A percentile compares a stretch with the other conserved stretches of the same genome.
Conservation (phyloP, 805 yeast species). For the Spathaspora arborariae region DNA sequence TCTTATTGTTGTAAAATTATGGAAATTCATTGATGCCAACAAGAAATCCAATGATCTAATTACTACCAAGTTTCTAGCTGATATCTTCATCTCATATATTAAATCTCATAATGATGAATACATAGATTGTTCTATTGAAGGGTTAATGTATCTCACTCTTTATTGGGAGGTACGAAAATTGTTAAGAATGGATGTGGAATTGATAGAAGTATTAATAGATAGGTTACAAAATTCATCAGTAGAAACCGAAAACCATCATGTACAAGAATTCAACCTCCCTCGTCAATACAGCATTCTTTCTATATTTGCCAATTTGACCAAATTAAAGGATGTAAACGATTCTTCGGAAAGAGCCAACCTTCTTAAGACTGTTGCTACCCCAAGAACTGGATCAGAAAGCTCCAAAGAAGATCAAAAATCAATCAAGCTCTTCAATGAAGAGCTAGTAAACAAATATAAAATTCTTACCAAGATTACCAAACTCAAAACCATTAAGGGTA, state of each 20-base stretch:
- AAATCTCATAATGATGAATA: slow-evolving; percentile 5
- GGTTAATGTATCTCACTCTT: slow-evolving; percentile 47
- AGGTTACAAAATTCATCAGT: slow-evolving; percentile 4
- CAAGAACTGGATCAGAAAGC: slow-evolving; percentile 20
- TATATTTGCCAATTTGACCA: slow-evolving; percentile 38
- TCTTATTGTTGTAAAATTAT: slow-evolving; percentile 50
- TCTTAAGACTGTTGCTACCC: slow-evolving; percentile 34
- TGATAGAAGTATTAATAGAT: slow-evolving; percentile 19
- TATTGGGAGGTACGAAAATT: slow-evolving; percentile 26
- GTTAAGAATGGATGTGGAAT: slow-evolving; percentile 33
- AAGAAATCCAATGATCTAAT: slow-evolving; percentile 7
- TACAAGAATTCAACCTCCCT: slow-evolving; percentile 10
- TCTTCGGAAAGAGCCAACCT: slow-evolving; percentile 25
- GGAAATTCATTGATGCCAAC: slow-evolving; percentile 43
- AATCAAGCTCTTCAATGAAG: slow-evolving; percentile 29
- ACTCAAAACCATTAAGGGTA: slow-evolving; percentile 14
- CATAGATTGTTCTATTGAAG: slow-evolving; percentile 35
- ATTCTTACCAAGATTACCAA: slow-evolving; percentile 16
- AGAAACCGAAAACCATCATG: slow-evolving; percentile 4
- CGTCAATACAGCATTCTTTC: slow-evolving; percentile 40
- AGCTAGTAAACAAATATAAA: slow-evolving; percentile 22
- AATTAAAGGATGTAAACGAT: slow-evolving; percentile 21
- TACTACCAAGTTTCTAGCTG: slow-evolving; percentile 9
- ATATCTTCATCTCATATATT: slow-evolving; percentile 9
- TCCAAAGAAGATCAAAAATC: slow-evolving; percentile 19